Evolutionary conservation across 352 stramenopile genomes (phyloP).

Genomic region (Pythium chondricola): DNA sequence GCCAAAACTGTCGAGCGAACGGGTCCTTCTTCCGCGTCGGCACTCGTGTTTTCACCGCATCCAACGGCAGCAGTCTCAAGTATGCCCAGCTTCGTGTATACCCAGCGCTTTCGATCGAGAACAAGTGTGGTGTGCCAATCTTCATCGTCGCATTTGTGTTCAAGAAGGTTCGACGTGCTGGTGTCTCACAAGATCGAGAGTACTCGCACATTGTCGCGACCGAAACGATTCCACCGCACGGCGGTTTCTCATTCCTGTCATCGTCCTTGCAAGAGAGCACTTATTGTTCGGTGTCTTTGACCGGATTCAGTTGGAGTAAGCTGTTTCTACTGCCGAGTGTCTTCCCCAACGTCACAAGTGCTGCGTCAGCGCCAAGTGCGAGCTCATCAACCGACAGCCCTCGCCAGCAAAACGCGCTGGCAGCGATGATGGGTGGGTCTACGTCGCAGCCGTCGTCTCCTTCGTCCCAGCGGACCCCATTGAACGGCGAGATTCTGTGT

Average conservation of each 20-base stretch:
- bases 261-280: constrained; percentile 72
- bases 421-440: constrained; percentile 12
- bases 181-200: constrained; percentile 47
- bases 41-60: constrained; percentile 54
- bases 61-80: constrained; percentile 54
- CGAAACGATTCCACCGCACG: constrained; percentile 41
- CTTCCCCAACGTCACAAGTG: constrained; percentile 1
- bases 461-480: neutral
- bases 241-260: constrained; percentile 49
- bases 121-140: constrained; percentile 69
- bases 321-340: constrained; percentile 48
- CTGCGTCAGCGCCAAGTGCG: neutral
- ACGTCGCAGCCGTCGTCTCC: constrained; percentile 13
- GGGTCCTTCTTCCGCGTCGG: constrained; percentile 67
- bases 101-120: constrained; percentile 66
- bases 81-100: constrained; percentile 65
- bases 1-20: constrained; percentile 60
- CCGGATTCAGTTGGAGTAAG: constrained; percentile 72
- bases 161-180: constrained; percentile 63
- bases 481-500: constrained; percentile 31
- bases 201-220: constrained; percentile 72
- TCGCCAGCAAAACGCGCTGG: neutral
- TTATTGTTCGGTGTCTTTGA: constrained; percentile 74
- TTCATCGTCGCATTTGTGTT: constrained; percentile 69
- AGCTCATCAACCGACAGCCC: neutral